Evolutionary conservation across 805 yeast species (phyloP).

Genomic region (Metschnikowia bowlesiae): DNA sequence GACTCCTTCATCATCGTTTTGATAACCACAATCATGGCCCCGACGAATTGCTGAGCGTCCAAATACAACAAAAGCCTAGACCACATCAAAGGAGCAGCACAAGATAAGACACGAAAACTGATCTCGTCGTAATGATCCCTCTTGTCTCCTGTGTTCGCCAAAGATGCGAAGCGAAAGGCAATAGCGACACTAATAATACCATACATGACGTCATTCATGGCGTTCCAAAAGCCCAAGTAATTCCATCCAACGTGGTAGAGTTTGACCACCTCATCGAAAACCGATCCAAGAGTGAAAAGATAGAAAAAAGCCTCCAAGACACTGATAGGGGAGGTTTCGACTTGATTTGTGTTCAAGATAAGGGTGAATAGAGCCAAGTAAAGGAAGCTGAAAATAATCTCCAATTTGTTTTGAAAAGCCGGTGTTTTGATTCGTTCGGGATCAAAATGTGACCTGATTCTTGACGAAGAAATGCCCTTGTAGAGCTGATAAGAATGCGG

Average conservation of each 20-base stretch:
- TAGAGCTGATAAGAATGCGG: constrained; percentile 67
- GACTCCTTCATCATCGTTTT: constrained; percentile 87
- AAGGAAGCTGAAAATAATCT: constrained; percentile 60
- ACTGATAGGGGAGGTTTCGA: constrained; percentile 28
- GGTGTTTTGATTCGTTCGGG: constrained; percentile 87
- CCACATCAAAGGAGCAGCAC: constrained; percentile 88
- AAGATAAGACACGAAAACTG: constrained; percentile 65
- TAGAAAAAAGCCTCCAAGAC: constrained; percentile 54
- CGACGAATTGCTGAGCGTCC: constrained; percentile 78
- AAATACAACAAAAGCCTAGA: constrained; percentile 67
- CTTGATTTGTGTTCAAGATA: constrained; percentile 57
- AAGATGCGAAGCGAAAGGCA: constrained; percentile 46
- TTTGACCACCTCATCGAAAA: constrained; percentile 65
- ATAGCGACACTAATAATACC: constrained; percentile 49
- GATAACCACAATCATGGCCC: constrained; percentile 81
- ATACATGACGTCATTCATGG: constrained; percentile 70
- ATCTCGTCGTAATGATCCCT: constrained; percentile 45
- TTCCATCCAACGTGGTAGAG: constrained; percentile 70
- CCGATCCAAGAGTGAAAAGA: constrained; percentile 60
- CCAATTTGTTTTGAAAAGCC: constrained; percentile 69
- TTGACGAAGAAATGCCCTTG: constrained; percentile 52
- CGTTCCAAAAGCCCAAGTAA: constrained; percentile 75
- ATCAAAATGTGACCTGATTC: constrained; percentile 60
- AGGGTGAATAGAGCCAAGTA: constrained; percentile 60
- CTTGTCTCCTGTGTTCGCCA: constrained; percentile 19